These are phyloP conservation scores for Candida awuae DNA, from an alignment of 805 yeast species.

Conservation along the genomic window DNA sequence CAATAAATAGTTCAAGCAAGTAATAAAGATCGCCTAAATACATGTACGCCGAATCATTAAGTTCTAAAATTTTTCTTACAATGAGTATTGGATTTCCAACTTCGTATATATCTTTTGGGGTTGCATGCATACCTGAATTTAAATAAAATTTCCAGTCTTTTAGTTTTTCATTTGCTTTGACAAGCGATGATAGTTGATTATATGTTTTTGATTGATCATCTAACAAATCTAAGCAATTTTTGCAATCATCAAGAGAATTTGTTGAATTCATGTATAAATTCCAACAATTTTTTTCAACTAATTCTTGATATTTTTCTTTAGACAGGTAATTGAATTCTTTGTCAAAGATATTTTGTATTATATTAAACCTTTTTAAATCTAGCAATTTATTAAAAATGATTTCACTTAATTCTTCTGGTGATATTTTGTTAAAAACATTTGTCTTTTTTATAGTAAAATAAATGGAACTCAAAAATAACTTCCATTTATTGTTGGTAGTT, in stretches of 20 bases:
- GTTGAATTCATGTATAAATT: conserved; percentile 22
- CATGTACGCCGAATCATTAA: conserved; percentile 44
- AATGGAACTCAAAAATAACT: conserved; percentile 20
- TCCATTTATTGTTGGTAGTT: conserved; percentile 19
- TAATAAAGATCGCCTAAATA: conserved; percentile 35
- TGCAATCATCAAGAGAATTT: conserved; percentile 20
- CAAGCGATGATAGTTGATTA: conserved; percentile 13
- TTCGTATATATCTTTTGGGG: conserved; percentile 23
- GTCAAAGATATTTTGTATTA: conserved; percentile 14
- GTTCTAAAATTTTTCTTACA: conserved; percentile 35
- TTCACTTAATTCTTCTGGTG: conserved; percentile 16
- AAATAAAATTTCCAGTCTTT: conserved; percentile 26
- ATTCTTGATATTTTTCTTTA: conserved; percentile 8
- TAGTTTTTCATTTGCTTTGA: conserved; percentile 18
- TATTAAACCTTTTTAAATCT: conserved; percentile 16
- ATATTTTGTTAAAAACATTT: conserved; percentile 20
- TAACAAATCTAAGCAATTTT: conserved; percentile 17
- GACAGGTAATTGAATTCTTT: conserved; percentile 17
- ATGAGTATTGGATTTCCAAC: conserved; percentile 21
- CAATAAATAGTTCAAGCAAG: conserved; percentile 34
- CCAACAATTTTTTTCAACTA: conserved; percentile 21
- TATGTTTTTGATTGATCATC: conserved; percentile 2
- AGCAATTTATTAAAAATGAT: conserved; percentile 20
- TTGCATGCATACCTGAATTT: conserved; percentile 23
- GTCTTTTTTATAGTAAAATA: conserved; percentile 24